Percentiles rank a stretch among this genome's conserved stretches.
These are phyloP conservation scores for Zymoseptoria ardabiliae DNA, from an alignment of 2,329 filamentous ascomycete genomes.

Conservation along the genomic window DNA sequence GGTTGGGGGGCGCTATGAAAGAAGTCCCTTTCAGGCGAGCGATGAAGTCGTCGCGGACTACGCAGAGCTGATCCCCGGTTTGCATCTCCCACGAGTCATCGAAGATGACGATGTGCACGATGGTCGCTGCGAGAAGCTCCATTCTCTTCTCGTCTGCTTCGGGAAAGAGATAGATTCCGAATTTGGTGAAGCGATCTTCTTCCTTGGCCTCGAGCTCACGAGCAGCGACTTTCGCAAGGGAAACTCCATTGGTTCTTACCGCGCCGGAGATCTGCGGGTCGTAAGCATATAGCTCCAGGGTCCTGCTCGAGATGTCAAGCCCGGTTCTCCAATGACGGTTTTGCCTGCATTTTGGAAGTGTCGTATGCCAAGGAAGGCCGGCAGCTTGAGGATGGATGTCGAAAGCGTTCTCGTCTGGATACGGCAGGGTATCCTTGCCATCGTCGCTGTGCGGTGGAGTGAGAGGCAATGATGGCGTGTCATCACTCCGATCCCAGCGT, in stretches of 20 bases:
- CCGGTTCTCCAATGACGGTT: background rate
- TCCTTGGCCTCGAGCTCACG: background rate
- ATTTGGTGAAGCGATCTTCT: background rate
- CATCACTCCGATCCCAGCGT: background rate
- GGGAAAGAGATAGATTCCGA: background rate
- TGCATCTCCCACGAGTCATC: background rate
- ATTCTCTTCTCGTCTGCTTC: background rate
- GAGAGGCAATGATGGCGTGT: background rate
- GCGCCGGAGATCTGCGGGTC: background rate
- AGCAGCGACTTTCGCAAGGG: background rate
- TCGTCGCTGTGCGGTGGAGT: background rate
- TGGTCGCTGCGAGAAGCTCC: background rate
- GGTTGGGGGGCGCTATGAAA: too few relatives aligned
- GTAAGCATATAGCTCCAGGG: background rate
- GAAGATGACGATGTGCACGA: background rate
- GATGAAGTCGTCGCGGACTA: background rate
- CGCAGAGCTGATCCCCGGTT: background rate
- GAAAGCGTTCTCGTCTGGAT: background rate
- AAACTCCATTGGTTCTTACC: background rate
- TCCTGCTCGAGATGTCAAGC: background rate
- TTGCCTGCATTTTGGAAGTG: background rate
- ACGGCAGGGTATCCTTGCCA: background rate
- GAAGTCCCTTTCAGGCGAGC: background rate
- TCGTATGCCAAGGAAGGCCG: background rate
- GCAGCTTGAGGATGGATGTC: background rate